Base-by-base conservation (phyloP, 306 rosid genomes). In the Chamaecrista fasciculata region DNA sequence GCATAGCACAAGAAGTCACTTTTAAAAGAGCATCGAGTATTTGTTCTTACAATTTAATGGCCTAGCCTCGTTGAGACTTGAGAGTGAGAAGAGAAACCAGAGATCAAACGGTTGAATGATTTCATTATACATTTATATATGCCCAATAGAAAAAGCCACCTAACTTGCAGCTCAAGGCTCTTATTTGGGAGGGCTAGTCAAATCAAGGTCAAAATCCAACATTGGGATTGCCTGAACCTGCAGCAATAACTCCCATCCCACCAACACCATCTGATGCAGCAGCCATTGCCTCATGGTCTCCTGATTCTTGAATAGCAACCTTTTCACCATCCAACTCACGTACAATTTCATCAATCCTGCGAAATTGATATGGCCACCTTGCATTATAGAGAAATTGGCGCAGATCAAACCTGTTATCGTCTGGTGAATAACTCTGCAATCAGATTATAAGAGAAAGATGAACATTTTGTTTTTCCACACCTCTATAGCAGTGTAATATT, bases 241-340 rank as follows among this genome's bases (percentile, higher is more conserved):
- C 92, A 58, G 99, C 96, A 48, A 82, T 87, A 69, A 94, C 97
- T 81, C 99, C 96, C 90, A 93, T 84, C 40, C 98, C 98, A 43
- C 86, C 85, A 58, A 76, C 85, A 76, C 77, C 87, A 25, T 79
- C 58, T 69, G 82, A 79, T 66, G 83, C 46, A 51, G 73, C 78
- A 53, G 76, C 73, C 28, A 74, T 40, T 39, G 53, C 66, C 40
- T 81, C 89, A 40, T 77, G 86, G 64, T 71, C 73, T 49, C 62
- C 70, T 31, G 80, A 66, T 57, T 81, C 84, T 53, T 71, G 70
- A 76, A 78, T 37, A 14, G 63, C 80, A 46, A 82, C 74, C 57
- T 75, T 76, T 62, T 86, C 71, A 44, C 76, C 95, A 69, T 85
- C 79, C 58, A 85, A 49, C 76, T 86, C 92, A 5, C 28, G 4